phyloP scores from a whole-genome alignment of 352 stramenopile species.

The Thraustochytrium aureum region DNA sequence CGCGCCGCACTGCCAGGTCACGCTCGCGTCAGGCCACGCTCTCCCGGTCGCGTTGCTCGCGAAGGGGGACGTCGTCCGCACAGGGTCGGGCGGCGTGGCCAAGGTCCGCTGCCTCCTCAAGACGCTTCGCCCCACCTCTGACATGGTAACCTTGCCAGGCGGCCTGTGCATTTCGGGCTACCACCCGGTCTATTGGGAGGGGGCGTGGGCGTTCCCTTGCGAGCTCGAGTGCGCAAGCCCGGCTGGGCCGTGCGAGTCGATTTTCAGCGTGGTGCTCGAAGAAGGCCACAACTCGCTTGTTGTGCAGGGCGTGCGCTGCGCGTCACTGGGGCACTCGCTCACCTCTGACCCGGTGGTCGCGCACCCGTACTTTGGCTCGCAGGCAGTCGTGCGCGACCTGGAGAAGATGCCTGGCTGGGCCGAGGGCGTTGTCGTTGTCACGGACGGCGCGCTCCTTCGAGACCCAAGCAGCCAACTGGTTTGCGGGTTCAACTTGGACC shows the following conservation, averaged over 20 bases:
- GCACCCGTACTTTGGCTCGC: slow-evolving; percentile 43
- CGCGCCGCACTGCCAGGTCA: slow-evolving; percentile 21
- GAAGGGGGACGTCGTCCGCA: slow-evolving; percentile 18
- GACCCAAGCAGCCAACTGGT: slow-evolving; percentile 14
- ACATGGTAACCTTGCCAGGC: slow-evolving; percentile 1
- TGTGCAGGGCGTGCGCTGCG: background rate
- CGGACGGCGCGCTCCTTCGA: slow-evolving; percentile 1
- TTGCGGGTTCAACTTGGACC: background rate
- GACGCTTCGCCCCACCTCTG: slow-evolving; percentile 9
- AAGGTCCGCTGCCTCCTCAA: slow-evolving; percentile 54
- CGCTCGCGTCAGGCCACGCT: background rate
- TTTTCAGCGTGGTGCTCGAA: slow-evolving; percentile 21
- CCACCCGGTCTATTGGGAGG: slow-evolving; percentile 11
- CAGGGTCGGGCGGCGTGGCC: background rate
- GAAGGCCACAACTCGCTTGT: slow-evolving; percentile 5
- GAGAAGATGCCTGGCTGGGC: background rate
- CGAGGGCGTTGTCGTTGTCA: background rate
- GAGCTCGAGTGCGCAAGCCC: background rate
- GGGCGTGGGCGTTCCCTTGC: slow-evolving; percentile 32
- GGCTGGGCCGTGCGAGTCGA: background rate
- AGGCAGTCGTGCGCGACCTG: background rate
- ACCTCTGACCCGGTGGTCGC: slow-evolving; percentile 1
- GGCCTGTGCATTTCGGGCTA: slow-evolving; percentile 19
- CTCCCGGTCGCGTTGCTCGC: background rate
- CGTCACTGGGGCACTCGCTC: slow-evolving; percentile 14